Conservation (phyloP, 1,139 yeast species). For the Debaryomyces fabryi region DNA sequence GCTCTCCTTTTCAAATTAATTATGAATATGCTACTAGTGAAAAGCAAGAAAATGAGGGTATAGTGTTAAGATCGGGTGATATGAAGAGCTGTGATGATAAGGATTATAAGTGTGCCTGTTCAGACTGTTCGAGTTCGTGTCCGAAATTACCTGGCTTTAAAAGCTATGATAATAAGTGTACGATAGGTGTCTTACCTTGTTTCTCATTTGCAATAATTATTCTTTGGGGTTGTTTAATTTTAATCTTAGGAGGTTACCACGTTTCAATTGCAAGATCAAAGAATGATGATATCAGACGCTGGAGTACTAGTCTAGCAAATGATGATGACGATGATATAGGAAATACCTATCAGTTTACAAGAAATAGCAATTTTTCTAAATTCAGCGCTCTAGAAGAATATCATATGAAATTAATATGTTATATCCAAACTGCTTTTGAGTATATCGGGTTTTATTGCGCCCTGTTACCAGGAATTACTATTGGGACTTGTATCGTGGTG, state of each 20-base stretch:
- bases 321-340: constrained; percentile 23
- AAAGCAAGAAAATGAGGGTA: constrained; percentile 23
- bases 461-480: constrained; percentile 56
- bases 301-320: constrained; percentile 16
- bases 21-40: constrained; percentile 51
- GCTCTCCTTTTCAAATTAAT: constrained; percentile 93
- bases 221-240: constrained; percentile 45
- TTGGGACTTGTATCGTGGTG: constrained; percentile 46
- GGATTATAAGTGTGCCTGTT: constrained; percentile 81
- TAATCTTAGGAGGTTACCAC: constrained; percentile 43
- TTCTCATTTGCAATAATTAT: constrained; percentile 65
- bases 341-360: not conserved
- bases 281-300: constrained; percentile 9
- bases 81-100: constrained; percentile 62
- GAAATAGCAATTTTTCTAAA: not conserved
- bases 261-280: constrained; percentile 29
- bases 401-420: constrained; percentile 17
- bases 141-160: constrained; percentile 60
- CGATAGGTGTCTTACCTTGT: constrained; percentile 69
- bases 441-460: constrained; percentile 59
- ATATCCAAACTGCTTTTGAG: constrained; percentile 40
- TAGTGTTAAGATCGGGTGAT: constrained; percentile 30
- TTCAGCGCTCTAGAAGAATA: constrained; percentile 6
- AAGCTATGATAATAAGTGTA: constrained; percentile 44
- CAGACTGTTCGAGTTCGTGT: constrained; percentile 84